Percentiles rank a stretch among this genome's conserved stretches.
Conservation (phyloP, 2,329 filamentous ascomycete genomes). For the Aspergillus oerlinghausenensis region DNA sequence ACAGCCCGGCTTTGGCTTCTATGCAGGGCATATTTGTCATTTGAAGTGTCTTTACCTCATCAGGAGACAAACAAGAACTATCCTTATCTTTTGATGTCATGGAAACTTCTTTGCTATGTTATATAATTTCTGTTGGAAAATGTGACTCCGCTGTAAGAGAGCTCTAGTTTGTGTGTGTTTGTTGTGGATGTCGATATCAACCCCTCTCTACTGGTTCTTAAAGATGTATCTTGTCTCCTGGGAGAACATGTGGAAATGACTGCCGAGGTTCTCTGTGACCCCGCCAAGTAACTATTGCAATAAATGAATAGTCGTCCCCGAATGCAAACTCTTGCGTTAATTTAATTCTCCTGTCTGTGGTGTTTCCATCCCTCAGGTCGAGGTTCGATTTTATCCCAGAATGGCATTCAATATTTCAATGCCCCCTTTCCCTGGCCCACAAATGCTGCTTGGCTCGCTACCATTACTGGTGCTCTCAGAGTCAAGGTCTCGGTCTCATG, state of each 20-base stretch:
- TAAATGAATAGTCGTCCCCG: neutral
- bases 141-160: too few relatives aligned
- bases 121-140: too few relatives aligned
- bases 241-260: neutral
- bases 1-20: too few relatives aligned
- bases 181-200: too few relatives aligned
- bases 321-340: neutral
- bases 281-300: neutral
- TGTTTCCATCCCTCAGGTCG: neutral
- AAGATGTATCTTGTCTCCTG: too few relatives aligned
- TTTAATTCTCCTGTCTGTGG: neutral
- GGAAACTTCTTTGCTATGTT: too few relatives aligned
- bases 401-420: conserved; percentile 1
- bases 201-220: too few relatives aligned
- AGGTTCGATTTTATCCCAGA: neutral
- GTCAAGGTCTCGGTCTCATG: conserved; percentile 17
- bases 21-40: too few relatives aligned
- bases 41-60: too few relatives aligned
- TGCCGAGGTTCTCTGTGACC: neutral
- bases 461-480: conserved; percentile 24
- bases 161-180: too few relatives aligned
- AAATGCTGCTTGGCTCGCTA: conserved; percentile 20
- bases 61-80: too few relatives aligned
- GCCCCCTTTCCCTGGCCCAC: conserved; percentile 9
- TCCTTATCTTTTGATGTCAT: too few relatives aligned